Evolutionary conservation across 345 rosid species (phyloP), one percentile per base, ranked within the genome.

Genomic region (Pistacia vera): DNA sequence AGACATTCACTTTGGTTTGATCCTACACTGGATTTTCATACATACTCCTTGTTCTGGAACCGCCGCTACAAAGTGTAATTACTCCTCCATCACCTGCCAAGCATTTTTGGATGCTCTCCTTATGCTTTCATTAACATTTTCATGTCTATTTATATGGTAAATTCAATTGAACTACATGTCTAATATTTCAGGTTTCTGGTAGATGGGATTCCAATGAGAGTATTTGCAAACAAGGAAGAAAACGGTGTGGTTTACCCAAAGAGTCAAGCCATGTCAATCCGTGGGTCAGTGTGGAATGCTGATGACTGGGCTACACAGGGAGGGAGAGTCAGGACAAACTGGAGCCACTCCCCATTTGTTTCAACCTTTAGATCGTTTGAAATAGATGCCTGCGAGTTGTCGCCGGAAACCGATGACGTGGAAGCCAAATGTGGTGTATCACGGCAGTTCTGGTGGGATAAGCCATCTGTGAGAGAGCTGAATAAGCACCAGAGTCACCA

Each of bases 1-100:
- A 63, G 67, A n/a, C 67, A 63, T 16, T 16, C 67, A 7, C 67
- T 63, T 63, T 63, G 67, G 48, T 63, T 63, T 63, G 67, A 63
- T 35, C 67, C 67, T 2, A 35, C 67, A 5, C 22, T 63, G 22
- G 67, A 33, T 63, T 63, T 63, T 10, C 67, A 63, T 35, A 28
- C 22, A 9, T 35, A 63, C 17, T 63, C 67, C 46, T 63, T 63
- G 11, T 35, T 63, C 12, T 35, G 48, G 48, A 63, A 63, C 41
- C 48, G 67, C 20, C 67, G n/a, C 8, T 16, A 35, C 36, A 63
- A 36, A 16, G 3, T 63, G 66, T 63, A 35, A 35, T 6, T 63
- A 35, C 36, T 22, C 25, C 25, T 22, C 25, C 25, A 22, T 22
- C 25, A 22, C 25, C 25, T 25, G 25, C 25, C 25, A 25, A 0